phyloP scores from a whole-genome alignment of 352 stramenopile species.

The Ophiocytium majus region DNA sequence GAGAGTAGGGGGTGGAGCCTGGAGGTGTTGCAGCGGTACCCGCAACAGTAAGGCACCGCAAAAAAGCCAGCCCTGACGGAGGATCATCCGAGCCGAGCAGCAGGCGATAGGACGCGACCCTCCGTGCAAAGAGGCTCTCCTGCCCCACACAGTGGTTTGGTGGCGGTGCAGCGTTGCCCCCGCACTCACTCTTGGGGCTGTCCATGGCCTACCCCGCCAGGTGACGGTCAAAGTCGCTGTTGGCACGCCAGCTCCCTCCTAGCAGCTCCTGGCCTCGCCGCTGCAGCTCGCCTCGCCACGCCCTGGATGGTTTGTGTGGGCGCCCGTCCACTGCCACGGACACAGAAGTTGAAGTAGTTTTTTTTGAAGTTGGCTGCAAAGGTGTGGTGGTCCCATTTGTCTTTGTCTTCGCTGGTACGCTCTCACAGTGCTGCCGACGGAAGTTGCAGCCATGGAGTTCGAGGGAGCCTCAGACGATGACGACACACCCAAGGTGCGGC shows the following conservation, averaged over 20 bases:
- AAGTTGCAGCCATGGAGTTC: background rate
- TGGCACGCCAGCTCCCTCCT: background rate
- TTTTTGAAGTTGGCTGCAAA: background rate
- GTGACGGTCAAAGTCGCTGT: background rate
- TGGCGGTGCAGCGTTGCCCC: background rate
- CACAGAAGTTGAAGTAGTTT: background rate
- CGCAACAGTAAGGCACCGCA: no score
- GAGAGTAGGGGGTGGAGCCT: no score
- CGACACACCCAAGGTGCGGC: conserved; percentile 4
- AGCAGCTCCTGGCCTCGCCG: background rate
- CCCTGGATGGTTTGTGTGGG: background rate
- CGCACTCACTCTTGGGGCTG: conserved; percentile 15
- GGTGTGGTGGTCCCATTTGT: background rate
- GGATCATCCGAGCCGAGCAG: background rate
- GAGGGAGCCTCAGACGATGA: conserved; percentile 20
- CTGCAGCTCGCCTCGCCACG: background rate
- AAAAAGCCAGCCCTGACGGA: no score
- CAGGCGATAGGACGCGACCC: background rate
- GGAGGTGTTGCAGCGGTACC: no score
- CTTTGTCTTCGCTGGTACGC: no score
- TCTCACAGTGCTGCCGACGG: no score
- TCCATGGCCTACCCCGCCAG: background rate
- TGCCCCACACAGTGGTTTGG: background rate
- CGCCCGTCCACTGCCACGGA: no score
- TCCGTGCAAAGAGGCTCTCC: background rate